Conservation (phyloP, 192 early-diverging fungal species). For the Coemansia sp. region DNA sequence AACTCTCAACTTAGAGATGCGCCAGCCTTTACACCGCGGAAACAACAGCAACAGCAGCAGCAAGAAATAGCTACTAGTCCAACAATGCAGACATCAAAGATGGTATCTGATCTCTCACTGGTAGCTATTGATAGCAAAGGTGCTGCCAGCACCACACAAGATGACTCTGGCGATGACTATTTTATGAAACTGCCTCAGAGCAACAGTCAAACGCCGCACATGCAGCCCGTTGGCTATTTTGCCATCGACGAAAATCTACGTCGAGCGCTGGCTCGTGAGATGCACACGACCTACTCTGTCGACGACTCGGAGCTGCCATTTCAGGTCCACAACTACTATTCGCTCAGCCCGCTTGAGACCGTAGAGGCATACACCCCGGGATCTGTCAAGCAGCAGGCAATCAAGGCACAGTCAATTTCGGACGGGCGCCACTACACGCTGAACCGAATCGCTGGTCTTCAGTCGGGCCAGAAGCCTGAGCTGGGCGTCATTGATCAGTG, state of each 20-base stretch:
- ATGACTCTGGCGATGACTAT: slow-evolving; percentile 16
- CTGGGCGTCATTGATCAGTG: slow-evolving; percentile 84
- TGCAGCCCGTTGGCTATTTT: slow-evolving; percentile 77
- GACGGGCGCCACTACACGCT: slow-evolving; percentile 87
- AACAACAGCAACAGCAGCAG: slow-evolving; percentile 13
- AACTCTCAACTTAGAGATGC: slow-evolving; percentile 18
- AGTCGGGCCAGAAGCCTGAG: slow-evolving; percentile 72
- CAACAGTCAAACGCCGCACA: slow-evolving; percentile 66
- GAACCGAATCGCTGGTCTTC: slow-evolving; percentile 75
- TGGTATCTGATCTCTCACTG: slow-evolving; percentile 3
- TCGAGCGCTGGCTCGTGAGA: slow-evolving; percentile 68
- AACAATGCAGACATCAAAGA: neutral
- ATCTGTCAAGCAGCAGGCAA: slow-evolving; percentile 68
- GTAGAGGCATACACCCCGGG: slow-evolving; percentile 57
- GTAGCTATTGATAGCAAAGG: neutral
- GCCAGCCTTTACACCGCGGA: slow-evolving; percentile 34
- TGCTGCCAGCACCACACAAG: neutral
- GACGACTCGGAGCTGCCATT: slow-evolving; percentile 63
- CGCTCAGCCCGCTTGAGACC: slow-evolving; percentile 65
- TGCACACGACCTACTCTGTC: slow-evolving; percentile 30
- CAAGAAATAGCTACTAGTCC: slow-evolving; percentile 5
- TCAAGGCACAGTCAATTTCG: slow-evolving; percentile 77
- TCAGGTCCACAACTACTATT: slow-evolving; percentile 89
- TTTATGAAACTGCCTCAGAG: slow-evolving; percentile 16
- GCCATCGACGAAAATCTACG: slow-evolving; percentile 82